A percentile compares a stretch with the other conserved stretches of the same genome.
Evolutionary conservation across 2,329 filamentous ascomycete genomes (phyloP).

Genomic region (Cryphonectria japonica): DNA sequence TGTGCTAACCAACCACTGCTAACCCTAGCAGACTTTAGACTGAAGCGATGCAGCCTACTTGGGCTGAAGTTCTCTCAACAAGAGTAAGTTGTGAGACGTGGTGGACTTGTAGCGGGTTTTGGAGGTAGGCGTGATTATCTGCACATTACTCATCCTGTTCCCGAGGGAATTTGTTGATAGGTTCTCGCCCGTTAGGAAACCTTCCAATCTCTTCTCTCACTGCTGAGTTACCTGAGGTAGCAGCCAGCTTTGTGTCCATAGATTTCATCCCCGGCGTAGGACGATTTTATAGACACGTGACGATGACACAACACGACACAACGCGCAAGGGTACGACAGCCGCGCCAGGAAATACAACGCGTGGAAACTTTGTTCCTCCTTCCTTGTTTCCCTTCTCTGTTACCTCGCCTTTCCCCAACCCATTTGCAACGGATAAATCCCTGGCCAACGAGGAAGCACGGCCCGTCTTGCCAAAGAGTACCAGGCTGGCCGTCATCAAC

Average conservation of each 20-base stretch:
- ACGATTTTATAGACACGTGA: background rate
- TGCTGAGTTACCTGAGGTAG: too few relatives aligned
- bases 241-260: too few relatives aligned
- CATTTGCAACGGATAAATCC: background rate
- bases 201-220: too few relatives aligned
- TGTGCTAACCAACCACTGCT: background rate
- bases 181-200: background rate
- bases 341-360: background rate
- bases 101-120: background rate
- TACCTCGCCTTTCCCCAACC: background rate
- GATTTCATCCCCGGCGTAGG: background rate
- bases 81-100: background rate
- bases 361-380: background rate
- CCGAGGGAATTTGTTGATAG: background rate
- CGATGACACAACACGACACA: background rate
- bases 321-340: background rate
- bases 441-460: background rate
- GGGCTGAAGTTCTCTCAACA: background rate
- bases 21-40: background rate
- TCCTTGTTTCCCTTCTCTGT: background rate
- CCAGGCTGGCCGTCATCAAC: background rate
- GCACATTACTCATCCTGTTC: background rate
- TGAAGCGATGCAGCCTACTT: background rate
- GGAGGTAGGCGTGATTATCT: background rate
- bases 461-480: constrained; percentile 1